Evolutionary conservation across 306 rosid genomes (phyloP).

Genomic region (Canavalia ensiformis): DNA sequence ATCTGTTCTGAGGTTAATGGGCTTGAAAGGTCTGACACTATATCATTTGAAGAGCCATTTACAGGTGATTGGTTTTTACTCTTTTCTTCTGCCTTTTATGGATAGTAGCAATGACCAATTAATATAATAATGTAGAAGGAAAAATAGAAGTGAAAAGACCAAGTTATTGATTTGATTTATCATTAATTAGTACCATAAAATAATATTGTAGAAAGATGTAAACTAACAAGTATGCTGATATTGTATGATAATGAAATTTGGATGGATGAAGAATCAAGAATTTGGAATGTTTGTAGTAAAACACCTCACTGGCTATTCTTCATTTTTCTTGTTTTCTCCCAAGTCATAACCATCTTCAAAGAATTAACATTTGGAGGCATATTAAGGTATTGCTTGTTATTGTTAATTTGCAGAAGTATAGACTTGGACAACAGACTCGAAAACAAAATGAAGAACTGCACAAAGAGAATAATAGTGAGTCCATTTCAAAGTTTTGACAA

Average conservation of each 20-base stretch:
- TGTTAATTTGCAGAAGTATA: conserved; percentile 76
- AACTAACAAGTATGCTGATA: neutral
- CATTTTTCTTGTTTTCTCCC: neutral
- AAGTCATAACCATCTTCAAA: neutral
- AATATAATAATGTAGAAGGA: neutral
- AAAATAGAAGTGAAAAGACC: neutral
- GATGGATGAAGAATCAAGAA: conserved; percentile 24
- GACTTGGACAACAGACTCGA: conserved; percentile 78
- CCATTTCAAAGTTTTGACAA: conserved; percentile 2
- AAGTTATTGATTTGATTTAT: neutral
- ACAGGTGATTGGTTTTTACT: conserved; percentile 65
- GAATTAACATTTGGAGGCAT: conserved; percentile 12
- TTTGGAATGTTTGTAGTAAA: conserved; percentile 15
- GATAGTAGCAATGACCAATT: neutral
- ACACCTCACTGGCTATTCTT: neutral
- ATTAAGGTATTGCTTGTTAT: conserved; percentile 7
- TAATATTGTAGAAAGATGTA: conserved; percentile 2
- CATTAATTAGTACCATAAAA: neutral
- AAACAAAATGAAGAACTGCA: conserved; percentile 65
- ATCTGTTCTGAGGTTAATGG: conserved; percentile 90
- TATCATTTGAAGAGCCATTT: conserved; percentile 99
- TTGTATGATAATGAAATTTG: neutral
- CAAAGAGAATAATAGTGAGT: conserved; percentile 68
- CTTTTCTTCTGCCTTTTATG: neutral
- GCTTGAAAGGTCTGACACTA: conserved; percentile 92